Evolutionary conservation across 257 asterid genomes (phyloP).

Genomic region (Solanum sejunctum): DNA sequence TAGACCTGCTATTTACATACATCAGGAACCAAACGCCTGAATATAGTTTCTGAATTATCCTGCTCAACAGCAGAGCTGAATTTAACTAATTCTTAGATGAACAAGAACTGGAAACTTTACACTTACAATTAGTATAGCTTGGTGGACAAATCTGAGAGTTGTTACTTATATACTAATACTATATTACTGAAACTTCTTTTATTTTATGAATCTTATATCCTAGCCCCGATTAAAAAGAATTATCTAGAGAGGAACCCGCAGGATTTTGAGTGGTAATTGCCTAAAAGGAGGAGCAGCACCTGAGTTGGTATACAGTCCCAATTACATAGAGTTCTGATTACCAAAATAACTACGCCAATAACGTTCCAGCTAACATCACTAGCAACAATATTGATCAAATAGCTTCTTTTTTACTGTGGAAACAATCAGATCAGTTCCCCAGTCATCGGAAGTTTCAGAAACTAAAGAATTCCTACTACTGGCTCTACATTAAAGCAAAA

Average conservation of each 20-base stretch:
- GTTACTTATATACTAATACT: background rate
- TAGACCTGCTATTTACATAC: background rate
- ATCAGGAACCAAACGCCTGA: background rate
- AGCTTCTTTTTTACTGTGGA: background rate
- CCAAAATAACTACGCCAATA: background rate
- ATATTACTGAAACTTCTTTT: background rate
- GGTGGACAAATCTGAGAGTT: background rate
- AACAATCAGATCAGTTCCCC: background rate
- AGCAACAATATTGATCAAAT: background rate
- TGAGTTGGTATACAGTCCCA: background rate
- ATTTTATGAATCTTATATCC: background rate
- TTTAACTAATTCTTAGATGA: background rate
- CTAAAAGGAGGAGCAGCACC: background rate
- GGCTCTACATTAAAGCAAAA: background rate
- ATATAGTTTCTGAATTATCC: background rate
- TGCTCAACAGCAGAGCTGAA: background rate
- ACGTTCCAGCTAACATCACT: background rate
- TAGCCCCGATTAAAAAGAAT: background rate
- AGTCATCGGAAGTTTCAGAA: background rate
- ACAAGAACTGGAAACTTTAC: background rate
- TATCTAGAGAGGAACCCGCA: background rate
- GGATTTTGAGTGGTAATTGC: background rate
- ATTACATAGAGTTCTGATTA: background rate
- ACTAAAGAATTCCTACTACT: background rate
- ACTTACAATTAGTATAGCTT: background rate